phyloP scores from a whole-genome alignment of 1,139 yeast genomes.

The Diutina pseudorugosa region DNA sequence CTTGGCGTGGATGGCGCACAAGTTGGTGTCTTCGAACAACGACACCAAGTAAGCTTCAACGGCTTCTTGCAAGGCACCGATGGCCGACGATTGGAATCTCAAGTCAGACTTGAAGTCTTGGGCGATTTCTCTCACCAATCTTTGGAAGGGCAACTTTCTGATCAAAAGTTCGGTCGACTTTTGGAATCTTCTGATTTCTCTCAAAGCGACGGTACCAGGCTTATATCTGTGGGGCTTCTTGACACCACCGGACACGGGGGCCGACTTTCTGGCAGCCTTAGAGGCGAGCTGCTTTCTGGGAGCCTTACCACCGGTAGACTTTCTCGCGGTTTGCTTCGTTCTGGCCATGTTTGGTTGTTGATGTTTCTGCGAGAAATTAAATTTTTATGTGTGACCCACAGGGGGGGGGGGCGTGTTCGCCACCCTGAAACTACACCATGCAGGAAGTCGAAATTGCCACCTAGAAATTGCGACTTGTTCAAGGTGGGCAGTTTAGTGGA shows the following conservation, averaged over 20 bases:
- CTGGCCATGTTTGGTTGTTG: slow-evolving; percentile 9
- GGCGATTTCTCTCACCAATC: slow-evolving; percentile 12
- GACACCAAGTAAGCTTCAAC: slow-evolving; percentile 12
- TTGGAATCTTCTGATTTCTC: slow-evolving; percentile 12
- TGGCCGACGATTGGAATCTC: slow-evolving; percentile 12
- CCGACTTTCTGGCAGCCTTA: slow-evolving; percentile 12
- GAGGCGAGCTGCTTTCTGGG: slow-evolving; percentile 12
- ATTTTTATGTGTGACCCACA: background rate
- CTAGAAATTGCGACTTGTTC: background rate
- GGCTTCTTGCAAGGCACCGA: slow-evolving; percentile 12
- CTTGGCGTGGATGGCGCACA: slow-evolving; percentile 13
- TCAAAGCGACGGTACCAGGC: slow-evolving; percentile 13
- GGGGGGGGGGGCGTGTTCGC: background rate
- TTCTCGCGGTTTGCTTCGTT: slow-evolving; percentile 12
- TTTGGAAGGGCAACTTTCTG: slow-evolving; percentile 12
- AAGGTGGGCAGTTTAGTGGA: background rate
- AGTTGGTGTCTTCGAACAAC: slow-evolving; percentile 12
- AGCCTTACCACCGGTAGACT: slow-evolving; percentile 12
- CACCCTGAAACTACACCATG: background rate
- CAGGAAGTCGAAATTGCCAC: background rate
- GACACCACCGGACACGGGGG: slow-evolving; percentile 12
- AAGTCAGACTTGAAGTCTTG: slow-evolving; percentile 13
- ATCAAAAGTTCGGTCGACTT: slow-evolving; percentile 12
- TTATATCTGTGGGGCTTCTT: slow-evolving; percentile 13
- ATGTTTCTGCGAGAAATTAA: background rate